Evolutionary conservation across 108 stramenopile genomes (phyloP), one percentile per base, ranked within the genome.

Genomic region (Stephanodiscus triporus): DNA sequence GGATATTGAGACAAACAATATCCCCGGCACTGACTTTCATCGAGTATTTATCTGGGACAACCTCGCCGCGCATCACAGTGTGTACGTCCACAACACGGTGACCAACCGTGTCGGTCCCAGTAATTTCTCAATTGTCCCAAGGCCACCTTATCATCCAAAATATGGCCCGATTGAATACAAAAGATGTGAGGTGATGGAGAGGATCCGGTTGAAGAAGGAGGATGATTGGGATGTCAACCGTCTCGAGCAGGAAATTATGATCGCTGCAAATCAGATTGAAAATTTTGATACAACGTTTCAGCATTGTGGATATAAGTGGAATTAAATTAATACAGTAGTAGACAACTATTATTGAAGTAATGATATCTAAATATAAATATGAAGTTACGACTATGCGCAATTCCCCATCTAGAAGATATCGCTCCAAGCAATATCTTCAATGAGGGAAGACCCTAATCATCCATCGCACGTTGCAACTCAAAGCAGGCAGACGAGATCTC

Each of bases 41-140:
- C 0, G 66, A 2, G 48, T 68, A 14, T 54, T 68, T 9, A 53
- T 68, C 8, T 68, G 66, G 68, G 68, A 69, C 68, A 69, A 69
- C 26, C 56, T 69, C 0, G 45, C 36, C 6, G 34, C 56, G 5
- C 68, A 69, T 57, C 54, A 69, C 51, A 34, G 55, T 7, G 40
- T 38, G 8, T 69, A 69, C 23, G 68, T 69, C 23, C 17, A 69
- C 24, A 54, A 57, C 23, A 69, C 68, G 20, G 55, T 69, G n/a
- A 68, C 53, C 2, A 36, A 36, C 24, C 49, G 66, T 11, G 34
- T 5, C 34, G 66, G 66, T 8, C 24, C 17, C 13, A 14, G 36
- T 3, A 37, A 40, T 23, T 69, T 69, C 20, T 38, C 54, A 1
- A 43, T 69, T 57, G 56, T 69, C 9, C 20, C 68, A 24, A 16